A percentile compares a stretch with the other conserved stretches of the same genome.
Evolutionary conservation across 257 asterid genomes (phyloP).

Genomic region (Apocynum venetum): DNA sequence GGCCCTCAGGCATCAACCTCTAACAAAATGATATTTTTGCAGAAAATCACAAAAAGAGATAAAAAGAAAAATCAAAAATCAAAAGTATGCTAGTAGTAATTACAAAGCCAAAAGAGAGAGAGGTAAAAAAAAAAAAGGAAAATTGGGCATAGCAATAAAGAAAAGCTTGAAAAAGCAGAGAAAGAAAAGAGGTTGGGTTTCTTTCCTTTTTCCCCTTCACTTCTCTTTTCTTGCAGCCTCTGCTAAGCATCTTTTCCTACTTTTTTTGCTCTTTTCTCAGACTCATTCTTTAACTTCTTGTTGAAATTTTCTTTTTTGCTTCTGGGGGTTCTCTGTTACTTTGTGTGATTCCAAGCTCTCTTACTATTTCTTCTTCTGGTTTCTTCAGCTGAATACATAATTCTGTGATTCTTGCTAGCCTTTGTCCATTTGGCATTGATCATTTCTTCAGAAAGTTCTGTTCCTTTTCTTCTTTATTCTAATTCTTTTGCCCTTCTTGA

Average conservation of each 20-base stretch:
- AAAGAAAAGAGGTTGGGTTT: slow-evolving; percentile 33
- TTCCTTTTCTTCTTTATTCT: slow-evolving; percentile 30
- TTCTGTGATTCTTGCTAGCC: slow-evolving; percentile 34
- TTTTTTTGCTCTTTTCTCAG: slow-evolving; percentile 38
- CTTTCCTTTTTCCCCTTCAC: slow-evolving; percentile 31
- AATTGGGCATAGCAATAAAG: slow-evolving; percentile 9
- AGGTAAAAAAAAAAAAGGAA: slow-evolving; percentile 7
- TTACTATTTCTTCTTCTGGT: slow-evolving; percentile 32
- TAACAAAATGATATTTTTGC: slow-evolving; percentile 26
- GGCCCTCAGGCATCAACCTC: slow-evolving; percentile 22
- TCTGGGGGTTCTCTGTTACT: slow-evolving; percentile 24
- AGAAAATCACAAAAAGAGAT: slow-evolving; percentile 35
- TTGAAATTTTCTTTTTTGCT: slow-evolving; percentile 10
- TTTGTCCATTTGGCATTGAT: slow-evolving; percentile 40
- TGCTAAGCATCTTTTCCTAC: slow-evolving; percentile 60
- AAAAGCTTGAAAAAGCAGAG: slow-evolving; percentile 34
- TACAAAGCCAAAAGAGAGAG: background rate
- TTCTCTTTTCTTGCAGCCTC: slow-evolving; percentile 60
- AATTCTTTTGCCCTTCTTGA: slow-evolving; percentile 21
- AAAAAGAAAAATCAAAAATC: background rate
- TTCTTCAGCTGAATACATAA: slow-evolving; percentile 33
- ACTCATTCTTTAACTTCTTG: slow-evolving; percentile 39
- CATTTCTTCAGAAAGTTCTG: slow-evolving; percentile 34
- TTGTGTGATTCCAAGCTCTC: slow-evolving; percentile 33
- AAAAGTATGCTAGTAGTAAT: background rate